Base-by-base conservation (phyloP, 805 yeast species). In the Pachysolen tannophilus region DNA sequence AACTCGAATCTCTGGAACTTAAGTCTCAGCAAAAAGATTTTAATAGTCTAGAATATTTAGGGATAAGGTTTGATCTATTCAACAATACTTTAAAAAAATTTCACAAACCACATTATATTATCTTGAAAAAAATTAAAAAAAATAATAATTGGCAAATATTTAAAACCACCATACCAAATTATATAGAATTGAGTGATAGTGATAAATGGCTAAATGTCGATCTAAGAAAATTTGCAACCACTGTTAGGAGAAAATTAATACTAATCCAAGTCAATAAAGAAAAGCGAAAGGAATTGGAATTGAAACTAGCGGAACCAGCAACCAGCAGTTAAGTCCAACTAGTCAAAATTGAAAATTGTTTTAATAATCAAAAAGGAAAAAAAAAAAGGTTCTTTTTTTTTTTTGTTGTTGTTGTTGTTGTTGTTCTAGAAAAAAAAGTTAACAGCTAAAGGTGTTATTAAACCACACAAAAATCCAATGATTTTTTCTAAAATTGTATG, bases 41-140 rank as follows among this genome's bases (percentile, higher is more conserved):
- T 8, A 38, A 44, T 0, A 34, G 42, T 8, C 61, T 56, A 8
- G 48, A 52, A 8, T 48, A 61, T 25, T 40, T 73, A 20, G 80
- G 80, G 0, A 42, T 73, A 6, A 49, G 80, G n/a, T 71, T 71
- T 44, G 80, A 73, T 39, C 44, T 61, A 2, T 62, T 57, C 42
- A 55, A 55, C 30, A 20, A 28, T 2, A 48, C 56, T 2, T 41
- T 44, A 11, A 21, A 38, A 3, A 51, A 52, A 25, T 73, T 52
- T 43, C 28, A 49, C 4, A 45, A 51, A 2, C 73, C 78, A 2
- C 76, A 71, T 44, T 73, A 73, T 46, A 58, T 67, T 11, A 72
- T 73, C 3, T 50, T 73, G 30, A 44, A 47, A 15, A 48, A 40
- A 30, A 32, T 32, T 3, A 34, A 35, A 8, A 55, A 54, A 29